These are phyloP conservation scores for Cerrena zonata DNA, from an alignment of 1,284 basidiomycete genomes.

Conservation along the genomic window DNA sequence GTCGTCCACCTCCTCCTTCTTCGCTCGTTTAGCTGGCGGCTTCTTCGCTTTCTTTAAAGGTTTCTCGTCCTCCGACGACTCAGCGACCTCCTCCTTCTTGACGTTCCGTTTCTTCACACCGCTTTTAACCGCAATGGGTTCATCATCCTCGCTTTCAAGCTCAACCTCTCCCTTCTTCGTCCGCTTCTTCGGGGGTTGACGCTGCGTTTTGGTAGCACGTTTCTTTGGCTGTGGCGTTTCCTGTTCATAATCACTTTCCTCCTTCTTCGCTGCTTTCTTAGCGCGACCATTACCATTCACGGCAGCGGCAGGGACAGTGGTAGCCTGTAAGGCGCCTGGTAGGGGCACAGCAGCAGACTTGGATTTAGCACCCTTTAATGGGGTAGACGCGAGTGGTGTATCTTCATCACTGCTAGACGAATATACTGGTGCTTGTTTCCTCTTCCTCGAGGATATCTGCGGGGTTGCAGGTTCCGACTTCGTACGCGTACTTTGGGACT, in stretches of 20 bases:
- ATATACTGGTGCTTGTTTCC: conserved; percentile 47
- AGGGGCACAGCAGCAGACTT: conserved; percentile 37
- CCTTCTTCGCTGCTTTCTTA: conserved; percentile 27
- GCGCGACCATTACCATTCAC: conserved; percentile 32
- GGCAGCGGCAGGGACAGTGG: conserved; percentile 27
- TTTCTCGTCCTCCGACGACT: conserved; percentile 42
- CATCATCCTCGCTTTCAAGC: conserved; percentile 40
- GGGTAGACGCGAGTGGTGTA: conserved; percentile 64
- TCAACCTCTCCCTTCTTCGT: conserved; percentile 52
- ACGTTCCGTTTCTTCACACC: conserved; percentile 45
- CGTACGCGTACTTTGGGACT: conserved; percentile 36
- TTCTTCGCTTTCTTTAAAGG: conserved; percentile 33
- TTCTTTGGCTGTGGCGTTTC: conserved; percentile 25
- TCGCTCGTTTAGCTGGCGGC: conserved; percentile 32
- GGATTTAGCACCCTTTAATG: conserved; percentile 38
- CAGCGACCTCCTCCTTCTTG: conserved; percentile 49
- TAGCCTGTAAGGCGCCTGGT: conserved; percentile 37
- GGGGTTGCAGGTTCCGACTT: conserved; percentile 44
- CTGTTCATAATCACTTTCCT: conserved; percentile 33
- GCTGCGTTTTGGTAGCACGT: conserved; percentile 22
- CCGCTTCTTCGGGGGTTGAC: conserved; percentile 56
- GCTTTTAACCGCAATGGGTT: conserved; percentile 33
- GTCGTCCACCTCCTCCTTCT: conserved; percentile 32
- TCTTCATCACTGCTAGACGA: conserved; percentile 67
- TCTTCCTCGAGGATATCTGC: conserved; percentile 44